Base-by-base conservation (phyloP, 805 yeast species). In the Myxozyma geophila region DNA sequence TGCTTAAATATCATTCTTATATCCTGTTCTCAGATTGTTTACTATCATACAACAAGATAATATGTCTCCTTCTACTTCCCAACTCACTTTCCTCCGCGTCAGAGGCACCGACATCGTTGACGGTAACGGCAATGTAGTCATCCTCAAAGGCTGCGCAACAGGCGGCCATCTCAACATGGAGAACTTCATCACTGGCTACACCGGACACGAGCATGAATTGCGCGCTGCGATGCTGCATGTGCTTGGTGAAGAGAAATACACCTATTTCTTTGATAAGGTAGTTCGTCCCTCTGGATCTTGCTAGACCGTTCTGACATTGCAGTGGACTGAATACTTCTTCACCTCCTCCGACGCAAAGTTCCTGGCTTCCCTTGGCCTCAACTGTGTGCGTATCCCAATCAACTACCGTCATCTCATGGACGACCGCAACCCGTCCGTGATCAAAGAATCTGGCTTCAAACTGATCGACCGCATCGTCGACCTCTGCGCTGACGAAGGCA, bases 151-250 rank as follows among this genome's bases (percentile, higher is more conserved):
- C 17, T 72, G 51, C 43, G 84, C 83, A 57, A 76, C 75, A 36
- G 85, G 85, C 52, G 72, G 71, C 50, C 53, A 37, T 23, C 52
- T 61, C 64, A 82, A 82, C 71, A 82, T 82, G 85, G 85, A 82
- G 72, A 82, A 82, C 72, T 82, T 82, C 78, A 82, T 82, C 67
- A 82, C 84, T 36, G 85, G 85, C 4, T 82, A 79, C 65, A 83
- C 85, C 10, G 85, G 85, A 1, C 83, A 80, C 67, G 85, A 82
- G 69, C 77, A 82, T 19, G 84, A 82, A 67, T 83, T 81, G 68
- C 81, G 81, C 70, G 66, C 73, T 53, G 81, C 80, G 0, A 62
- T 82, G 59, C 68, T 72, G 64, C 61, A 70, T 52, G 78, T 71
- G 50, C 77, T 82, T 64, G 85, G 85, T 49, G 68, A 78, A 59